Conservation (phyloP, 2,329 filamentous ascomycete species). For the Fusarium sp. region DNA sequence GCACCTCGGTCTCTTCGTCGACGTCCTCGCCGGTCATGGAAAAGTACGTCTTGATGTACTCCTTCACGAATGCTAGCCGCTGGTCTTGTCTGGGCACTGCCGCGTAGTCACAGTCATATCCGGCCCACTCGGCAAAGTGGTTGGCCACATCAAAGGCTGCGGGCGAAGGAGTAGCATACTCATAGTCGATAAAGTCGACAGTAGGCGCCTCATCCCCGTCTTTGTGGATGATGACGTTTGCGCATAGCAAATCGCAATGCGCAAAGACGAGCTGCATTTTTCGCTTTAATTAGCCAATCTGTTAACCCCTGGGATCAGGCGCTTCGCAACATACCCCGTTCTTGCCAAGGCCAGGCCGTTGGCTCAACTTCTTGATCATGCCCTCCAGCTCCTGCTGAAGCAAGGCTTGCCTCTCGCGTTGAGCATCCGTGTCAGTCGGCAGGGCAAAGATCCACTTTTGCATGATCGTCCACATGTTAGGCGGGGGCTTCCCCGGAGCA, state of each 20-base stretch:
- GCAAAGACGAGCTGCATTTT: constrained; percentile 81
- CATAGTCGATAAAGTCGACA: constrained; percentile 93
- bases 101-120: constrained; percentile 92
- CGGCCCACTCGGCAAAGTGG: constrained; percentile 98
- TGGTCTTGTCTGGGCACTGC: constrained; percentile 83
- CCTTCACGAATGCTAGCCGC: constrained; percentile 82
- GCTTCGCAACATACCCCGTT: constrained; percentile 70
- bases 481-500: constrained; percentile 76
- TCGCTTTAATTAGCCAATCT: constrained; percentile 25
- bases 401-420: constrained; percentile 73
- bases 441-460: constrained; percentile 95
- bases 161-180: constrained; percentile 94
- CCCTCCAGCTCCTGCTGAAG: constrained; percentile 81
- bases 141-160: constrained; percentile 97
- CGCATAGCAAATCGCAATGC: constrained; percentile 95
- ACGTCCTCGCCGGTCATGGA: constrained; percentile 58
- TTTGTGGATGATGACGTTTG: constrained; percentile 88
- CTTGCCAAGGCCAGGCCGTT: constrained; percentile 80
- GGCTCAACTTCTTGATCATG: constrained; percentile 77
- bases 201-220: constrained; percentile 52
- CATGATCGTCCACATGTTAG: constrained; percentile 94
- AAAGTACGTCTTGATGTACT: constrained; percentile 85
- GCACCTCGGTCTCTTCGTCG: constrained; percentile 71
- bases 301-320: neutral
- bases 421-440: constrained; percentile 76